Conservation (phyloP, 1,284 basidiomycete species). For the Boletus semigastroideus region DNA sequence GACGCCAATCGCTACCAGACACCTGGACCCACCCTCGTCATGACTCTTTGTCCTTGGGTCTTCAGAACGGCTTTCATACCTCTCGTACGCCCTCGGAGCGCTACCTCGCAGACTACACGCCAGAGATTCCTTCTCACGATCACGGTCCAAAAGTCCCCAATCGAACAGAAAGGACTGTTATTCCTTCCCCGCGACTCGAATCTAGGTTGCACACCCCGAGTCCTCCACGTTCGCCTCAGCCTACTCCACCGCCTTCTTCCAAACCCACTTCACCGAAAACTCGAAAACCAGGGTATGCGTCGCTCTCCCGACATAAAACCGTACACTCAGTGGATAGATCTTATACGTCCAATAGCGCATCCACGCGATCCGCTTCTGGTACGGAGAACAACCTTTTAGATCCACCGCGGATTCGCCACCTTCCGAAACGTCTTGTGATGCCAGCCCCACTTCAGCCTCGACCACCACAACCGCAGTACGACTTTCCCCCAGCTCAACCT, state of each 20-base stretch:
- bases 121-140: not conserved
- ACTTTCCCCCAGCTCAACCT: conserved; percentile 1
- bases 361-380: conserved; percentile 5
- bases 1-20: conserved; percentile 14
- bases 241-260: conserved; percentile 3
- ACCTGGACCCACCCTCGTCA: not conserved
- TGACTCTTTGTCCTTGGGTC: not conserved
- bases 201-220: conserved; percentile 9
- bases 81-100: conserved; percentile 13
- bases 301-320: conserved; percentile 9
- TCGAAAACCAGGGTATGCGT: conserved; percentile 2
- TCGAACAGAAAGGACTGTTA: conserved; percentile 12
- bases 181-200: conserved; percentile 27
- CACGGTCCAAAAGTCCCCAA: not conserved
- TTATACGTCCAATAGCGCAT: not conserved
- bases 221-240: conserved; percentile 10
- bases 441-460: conserved; percentile 52
- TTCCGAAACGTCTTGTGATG: conserved; percentile 67
- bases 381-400: conserved; percentile 16
- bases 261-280: conserved; percentile 1
- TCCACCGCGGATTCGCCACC: conserved; percentile 40
- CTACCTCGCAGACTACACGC: conserved; percentile 8
- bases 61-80: conserved; percentile 2
- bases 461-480: conserved; percentile 7
- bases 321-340: conserved; percentile 13